A percentile compares a stretch with the other conserved stretches of the same genome.
Conservation (phyloP, 306 rosid species). For the Gynostemma pentaphyllum region DNA sequence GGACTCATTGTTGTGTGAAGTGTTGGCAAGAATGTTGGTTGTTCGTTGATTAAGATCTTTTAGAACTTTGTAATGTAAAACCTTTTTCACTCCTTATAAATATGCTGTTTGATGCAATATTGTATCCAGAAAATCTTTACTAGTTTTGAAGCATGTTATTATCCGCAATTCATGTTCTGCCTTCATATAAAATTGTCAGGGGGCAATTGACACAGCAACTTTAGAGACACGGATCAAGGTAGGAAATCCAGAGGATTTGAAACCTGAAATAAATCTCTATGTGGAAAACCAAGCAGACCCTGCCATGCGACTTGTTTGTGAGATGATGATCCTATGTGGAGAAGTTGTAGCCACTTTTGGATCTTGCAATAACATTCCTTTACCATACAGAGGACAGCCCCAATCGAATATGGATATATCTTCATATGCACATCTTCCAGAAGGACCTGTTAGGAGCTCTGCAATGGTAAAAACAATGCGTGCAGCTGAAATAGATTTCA, state of each 20-base stretch:
- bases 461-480: slow-evolving; percentile 81
- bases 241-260: slow-evolving; percentile 69
- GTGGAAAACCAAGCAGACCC: slow-evolving; percentile 95
- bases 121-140: not conserved
- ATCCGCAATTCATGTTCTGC: not conserved
- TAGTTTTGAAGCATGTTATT: not conserved
- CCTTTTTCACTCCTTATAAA: not conserved
- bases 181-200: slow-evolving; percentile 39
- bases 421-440: slow-evolving; percentile 86
- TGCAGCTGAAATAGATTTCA: slow-evolving; percentile 94
- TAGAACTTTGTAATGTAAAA: not conserved
- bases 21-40: not conserved
- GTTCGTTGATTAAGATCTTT: not conserved
- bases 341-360: slow-evolving; percentile 86
- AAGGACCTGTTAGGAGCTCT: slow-evolving; percentile 93
- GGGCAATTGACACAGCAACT: slow-evolving; percentile 68
- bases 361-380: slow-evolving; percentile 60
- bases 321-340: slow-evolving; percentile 96
- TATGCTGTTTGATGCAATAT: not conserved
- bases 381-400: slow-evolving; percentile 98
- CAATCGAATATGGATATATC: slow-evolving; percentile 69
- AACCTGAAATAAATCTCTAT: slow-evolving; percentile 68
- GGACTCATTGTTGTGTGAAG: not conserved
- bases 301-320: slow-evolving; percentile 90
- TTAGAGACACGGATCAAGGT: slow-evolving; percentile 86